These are phyloP conservation scores for Kodamaea hsintzibuensis DNA, from an alignment of 805 yeast species.

Conservation along the genomic window DNA sequence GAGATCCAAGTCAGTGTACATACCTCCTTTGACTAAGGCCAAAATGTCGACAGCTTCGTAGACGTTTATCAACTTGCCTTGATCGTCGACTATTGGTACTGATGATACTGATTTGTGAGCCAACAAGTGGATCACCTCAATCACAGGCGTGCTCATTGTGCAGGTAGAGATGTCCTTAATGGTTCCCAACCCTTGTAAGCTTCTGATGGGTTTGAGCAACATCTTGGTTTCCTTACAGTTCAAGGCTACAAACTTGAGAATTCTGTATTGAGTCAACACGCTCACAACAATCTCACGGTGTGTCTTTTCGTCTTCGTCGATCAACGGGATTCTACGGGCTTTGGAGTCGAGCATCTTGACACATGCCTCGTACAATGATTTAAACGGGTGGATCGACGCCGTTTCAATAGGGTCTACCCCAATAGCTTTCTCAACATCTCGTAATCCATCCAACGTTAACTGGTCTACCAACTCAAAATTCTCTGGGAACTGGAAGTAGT, in stretches of 20 bases:
- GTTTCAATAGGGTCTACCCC: conserved; percentile 88
- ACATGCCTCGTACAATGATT: conserved; percentile 89
- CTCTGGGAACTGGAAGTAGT: conserved; percentile 87
- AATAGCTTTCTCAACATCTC: conserved; percentile 83
- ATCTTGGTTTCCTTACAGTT: conserved; percentile 93
- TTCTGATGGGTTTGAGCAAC: conserved; percentile 72
- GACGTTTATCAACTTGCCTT: conserved; percentile 69
- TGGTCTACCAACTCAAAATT: conserved; percentile 85
- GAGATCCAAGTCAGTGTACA: conserved; percentile 83
- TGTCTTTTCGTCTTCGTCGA: conserved; percentile 91
- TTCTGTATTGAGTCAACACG: conserved; percentile 94
- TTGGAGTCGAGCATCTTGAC: conserved; percentile 83
- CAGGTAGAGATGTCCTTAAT: conserved; percentile 65
- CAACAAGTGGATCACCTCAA: conserved; percentile 84
- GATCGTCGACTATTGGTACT: conserved; percentile 87
- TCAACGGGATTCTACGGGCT: conserved; percentile 90
- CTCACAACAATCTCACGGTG: conserved; percentile 92
- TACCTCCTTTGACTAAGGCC: conserved; percentile 90
- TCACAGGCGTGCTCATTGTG: conserved; percentile 87
- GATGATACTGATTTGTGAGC: conserved; percentile 83
- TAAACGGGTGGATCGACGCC: conserved; percentile 85
- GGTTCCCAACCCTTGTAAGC: conserved; percentile 64
- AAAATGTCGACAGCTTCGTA: conserved; percentile 96
- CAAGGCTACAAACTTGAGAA: conserved; percentile 89
- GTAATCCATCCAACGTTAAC: conserved; percentile 78